A percentile compares a stretch with the other conserved stretches of the same genome.
These are phyloP conservation scores for Saccharomyces mikatae DNA, from an alignment of 805 yeast genomes.

Conservation along the genomic window DNA sequence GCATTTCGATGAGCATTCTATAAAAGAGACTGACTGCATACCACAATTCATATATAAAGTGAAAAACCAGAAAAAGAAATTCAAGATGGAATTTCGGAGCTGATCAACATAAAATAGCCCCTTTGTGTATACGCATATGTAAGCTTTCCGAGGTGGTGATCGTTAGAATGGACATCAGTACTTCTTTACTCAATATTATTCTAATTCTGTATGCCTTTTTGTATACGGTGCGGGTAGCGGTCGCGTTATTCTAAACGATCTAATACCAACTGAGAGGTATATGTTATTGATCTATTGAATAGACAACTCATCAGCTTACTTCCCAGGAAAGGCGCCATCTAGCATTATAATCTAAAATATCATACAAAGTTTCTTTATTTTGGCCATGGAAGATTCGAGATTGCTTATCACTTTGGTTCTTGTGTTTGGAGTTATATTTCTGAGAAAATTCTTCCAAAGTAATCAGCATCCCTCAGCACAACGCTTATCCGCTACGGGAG, in stretches of 20 bases:
- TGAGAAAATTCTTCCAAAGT: constrained; percentile 60
- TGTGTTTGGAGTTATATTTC: constrained; percentile 46
- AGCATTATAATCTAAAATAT: neutral
- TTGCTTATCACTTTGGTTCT: constrained; percentile 1
- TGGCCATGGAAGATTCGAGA: neutral
- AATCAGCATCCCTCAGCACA: constrained; percentile 39
- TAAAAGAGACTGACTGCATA: constrained; percentile 76
- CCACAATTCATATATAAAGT: constrained; percentile 85
- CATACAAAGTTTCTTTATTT: neutral
- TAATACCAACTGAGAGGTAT: neutral
- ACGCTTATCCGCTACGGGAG: constrained; percentile 5
- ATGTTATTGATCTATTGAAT: neutral
- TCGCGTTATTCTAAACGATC: neutral
- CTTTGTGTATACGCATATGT: neutral
- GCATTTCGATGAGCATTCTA: constrained; percentile 54
- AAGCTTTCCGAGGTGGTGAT: neutral
- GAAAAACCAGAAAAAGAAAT: constrained; percentile 52
- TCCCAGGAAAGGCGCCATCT: neutral
- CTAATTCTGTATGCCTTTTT: neutral
- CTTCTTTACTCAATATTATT: neutral
- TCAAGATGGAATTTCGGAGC: constrained; percentile 32
- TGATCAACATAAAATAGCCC: neutral
- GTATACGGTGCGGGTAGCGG: neutral
- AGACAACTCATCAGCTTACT: neutral
- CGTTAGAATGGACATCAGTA: neutral